phyloP scores from a whole-genome alignment of 805 yeast species.

The Cyberlindnera samutprakarnensis region DNA sequence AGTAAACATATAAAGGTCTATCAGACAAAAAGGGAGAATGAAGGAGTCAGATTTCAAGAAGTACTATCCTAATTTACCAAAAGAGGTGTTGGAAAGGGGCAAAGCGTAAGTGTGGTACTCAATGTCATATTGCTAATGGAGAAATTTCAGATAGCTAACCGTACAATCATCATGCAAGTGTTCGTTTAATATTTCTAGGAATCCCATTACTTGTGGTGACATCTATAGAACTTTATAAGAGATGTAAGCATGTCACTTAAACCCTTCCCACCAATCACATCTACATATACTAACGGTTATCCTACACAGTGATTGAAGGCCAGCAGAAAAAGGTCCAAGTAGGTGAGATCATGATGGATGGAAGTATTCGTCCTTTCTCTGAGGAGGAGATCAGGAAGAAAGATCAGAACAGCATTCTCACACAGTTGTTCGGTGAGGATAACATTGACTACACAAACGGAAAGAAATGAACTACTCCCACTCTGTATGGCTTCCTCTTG shows the following conservation, averaged over 20 bases:
- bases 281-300: neutral
- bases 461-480: slow-evolving; percentile 4
- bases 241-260: slow-evolving; percentile 10
- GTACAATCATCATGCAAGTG: too few relatives aligned
- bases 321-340: slow-evolving; percentile 18
- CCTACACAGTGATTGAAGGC: slow-evolving; percentile 13
- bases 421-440: slow-evolving; percentile 18
- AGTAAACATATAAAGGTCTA: too few relatives aligned
- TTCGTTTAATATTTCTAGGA: slow-evolving; percentile 18
- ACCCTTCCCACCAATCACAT: neutral
- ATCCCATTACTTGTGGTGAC: slow-evolving; percentile 16
- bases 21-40: too few relatives aligned
- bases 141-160: neutral
- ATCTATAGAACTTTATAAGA: slow-evolving; percentile 13
- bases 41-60: slow-evolving; percentile 16
- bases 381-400: slow-evolving; percentile 15
- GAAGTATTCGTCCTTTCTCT: slow-evolving; percentile 16
- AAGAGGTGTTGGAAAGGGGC: slow-evolving; percentile 16
- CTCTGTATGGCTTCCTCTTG: too few relatives aligned
- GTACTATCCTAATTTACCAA: slow-evolving; percentile 16
- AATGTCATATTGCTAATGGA: neutral
- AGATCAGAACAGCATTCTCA: slow-evolving; percentile 15
- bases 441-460: slow-evolving; percentile 17
- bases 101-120: slow-evolving; percentile 10
- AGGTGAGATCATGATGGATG: slow-evolving; percentile 21